Conservation (phyloP, 129 eudicot species). For the Flaveria brownii region DNA sequence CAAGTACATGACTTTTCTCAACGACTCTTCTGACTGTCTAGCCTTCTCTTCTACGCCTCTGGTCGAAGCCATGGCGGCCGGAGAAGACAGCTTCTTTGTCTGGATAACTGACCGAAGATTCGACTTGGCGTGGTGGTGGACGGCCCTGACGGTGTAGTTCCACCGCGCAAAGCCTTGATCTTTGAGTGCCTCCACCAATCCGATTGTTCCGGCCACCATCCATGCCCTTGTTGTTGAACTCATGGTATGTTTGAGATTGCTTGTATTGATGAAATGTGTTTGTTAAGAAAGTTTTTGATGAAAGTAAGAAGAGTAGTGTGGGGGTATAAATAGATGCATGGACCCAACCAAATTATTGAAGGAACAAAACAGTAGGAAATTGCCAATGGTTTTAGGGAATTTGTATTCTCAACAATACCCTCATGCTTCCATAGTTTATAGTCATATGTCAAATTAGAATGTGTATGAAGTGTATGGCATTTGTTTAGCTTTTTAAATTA, state of each 20-base stretch:
- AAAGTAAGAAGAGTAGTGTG: neutral
- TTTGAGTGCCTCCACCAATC: constrained; percentile 9
- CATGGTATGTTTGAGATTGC: neutral
- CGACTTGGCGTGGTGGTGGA: constrained; percentile 31
- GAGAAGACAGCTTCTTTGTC: constrained; percentile 19
- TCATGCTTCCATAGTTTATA: neutral
- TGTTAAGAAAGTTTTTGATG: neutral
- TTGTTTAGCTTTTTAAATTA: too few species aligned
- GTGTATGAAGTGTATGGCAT: too few species aligned
- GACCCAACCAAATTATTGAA: neutral
- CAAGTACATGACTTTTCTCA: constrained; percentile 46
- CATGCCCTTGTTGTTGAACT: constrained; percentile 11
- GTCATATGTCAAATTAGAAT: neutral
- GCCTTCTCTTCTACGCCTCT: constrained; percentile 3
- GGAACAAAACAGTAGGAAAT: constrained; percentile 1
- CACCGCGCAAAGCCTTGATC: constrained; percentile 8
- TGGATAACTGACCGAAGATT: constrained; percentile 27
- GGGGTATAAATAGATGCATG: neutral
- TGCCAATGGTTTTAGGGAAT: constrained; percentile 1
- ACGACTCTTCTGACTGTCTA: constrained; percentile 36
- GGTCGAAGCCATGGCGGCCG: constrained; percentile 22
- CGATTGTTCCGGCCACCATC: constrained; percentile 5
- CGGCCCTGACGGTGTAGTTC: constrained; percentile 28
- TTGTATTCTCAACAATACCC: neutral
- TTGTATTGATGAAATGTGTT: too few species aligned